Conservation (phyloP, 2,329 filamentous ascomycete genomes). For the Colletotrichum sp. region DNA sequence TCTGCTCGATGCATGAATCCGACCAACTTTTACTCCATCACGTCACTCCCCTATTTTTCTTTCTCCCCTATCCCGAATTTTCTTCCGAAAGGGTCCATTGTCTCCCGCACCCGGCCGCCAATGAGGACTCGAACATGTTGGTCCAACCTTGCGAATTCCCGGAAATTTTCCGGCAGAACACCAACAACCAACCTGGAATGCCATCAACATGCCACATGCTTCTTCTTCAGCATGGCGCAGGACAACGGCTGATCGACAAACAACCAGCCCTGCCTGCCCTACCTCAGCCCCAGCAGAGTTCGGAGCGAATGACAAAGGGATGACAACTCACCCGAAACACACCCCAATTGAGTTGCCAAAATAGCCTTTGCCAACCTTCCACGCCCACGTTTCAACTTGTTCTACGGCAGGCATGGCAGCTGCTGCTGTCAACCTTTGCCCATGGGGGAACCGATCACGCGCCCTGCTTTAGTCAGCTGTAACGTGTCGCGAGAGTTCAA, state of each 20-base stretch:
- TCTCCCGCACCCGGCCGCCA: background rate
- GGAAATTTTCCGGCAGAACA: background rate
- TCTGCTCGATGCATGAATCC: slow-evolving; percentile 5
- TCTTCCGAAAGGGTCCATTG: background rate
- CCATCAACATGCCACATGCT: background rate
- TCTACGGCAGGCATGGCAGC: slow-evolving; percentile 3
- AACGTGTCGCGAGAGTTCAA: background rate
- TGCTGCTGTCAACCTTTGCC: background rate
- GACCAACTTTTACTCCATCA: background rate
- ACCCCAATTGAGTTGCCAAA: background rate
- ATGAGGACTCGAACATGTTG: background rate
- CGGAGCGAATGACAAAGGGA: background rate
- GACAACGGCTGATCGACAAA: background rate
- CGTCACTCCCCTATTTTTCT: background rate
- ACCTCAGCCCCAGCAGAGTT: background rate
- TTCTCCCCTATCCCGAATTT: background rate
- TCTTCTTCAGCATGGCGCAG: background rate
- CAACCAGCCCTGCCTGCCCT: background rate
- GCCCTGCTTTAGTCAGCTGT: background rate
- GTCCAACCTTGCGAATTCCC: background rate
- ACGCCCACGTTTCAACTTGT: slow-evolving; percentile 3
- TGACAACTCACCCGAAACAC: background rate
- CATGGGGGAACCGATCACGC: background rate
- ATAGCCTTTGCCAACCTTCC: slow-evolving; percentile 5
- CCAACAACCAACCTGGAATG: background rate